These are phyloP conservation scores for Raphanus hybrid DNA, from an alignment of 441 rosid species.

Conservation along the genomic window DNA sequence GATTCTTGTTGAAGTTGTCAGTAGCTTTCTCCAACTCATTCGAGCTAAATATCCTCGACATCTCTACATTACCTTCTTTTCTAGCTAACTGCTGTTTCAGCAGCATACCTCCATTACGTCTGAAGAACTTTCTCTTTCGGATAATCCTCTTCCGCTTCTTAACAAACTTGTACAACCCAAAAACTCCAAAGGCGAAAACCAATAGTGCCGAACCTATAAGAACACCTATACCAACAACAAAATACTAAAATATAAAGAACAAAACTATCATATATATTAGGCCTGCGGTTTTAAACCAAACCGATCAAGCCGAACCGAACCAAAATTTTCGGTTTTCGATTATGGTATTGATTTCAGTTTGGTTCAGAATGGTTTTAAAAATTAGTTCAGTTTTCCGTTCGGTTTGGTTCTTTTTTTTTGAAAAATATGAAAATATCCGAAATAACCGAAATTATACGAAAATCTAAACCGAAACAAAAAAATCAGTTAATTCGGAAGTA, in stretches of 20 bases:
- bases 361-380: too few species aligned
- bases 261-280: not conserved
- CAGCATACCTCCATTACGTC: slow-evolving; percentile 50
- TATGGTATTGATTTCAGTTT: too few species aligned
- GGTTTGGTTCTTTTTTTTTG: too few species aligned
- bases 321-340: too few species aligned
- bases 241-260: not conserved
- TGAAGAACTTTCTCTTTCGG: slow-evolving; percentile 27
- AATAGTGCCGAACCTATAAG: slow-evolving; percentile 32
- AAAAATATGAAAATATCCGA: too few species aligned
- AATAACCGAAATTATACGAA: too few species aligned
- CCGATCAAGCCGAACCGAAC: too few species aligned
- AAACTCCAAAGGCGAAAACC: slow-evolving; percentile 19
- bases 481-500: too few species aligned
- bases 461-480: too few species aligned
- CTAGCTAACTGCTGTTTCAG: slow-evolving; percentile 42
- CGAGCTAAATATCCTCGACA: slow-evolving; percentile 44
- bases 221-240: slow-evolving; percentile 25
- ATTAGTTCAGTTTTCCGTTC: too few species aligned
- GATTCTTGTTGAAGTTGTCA: slow-evolving; percentile 40
- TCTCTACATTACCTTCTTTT: slow-evolving; percentile 34
- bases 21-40: slow-evolving; percentile 54
- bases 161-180: slow-evolving; percentile 16
- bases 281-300: too few species aligned
- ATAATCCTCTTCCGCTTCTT: not conserved